Evolutionary conservation across 73 alveolate genomes (phyloP).

Genomic region (Paramecium primaurelia): DNA sequence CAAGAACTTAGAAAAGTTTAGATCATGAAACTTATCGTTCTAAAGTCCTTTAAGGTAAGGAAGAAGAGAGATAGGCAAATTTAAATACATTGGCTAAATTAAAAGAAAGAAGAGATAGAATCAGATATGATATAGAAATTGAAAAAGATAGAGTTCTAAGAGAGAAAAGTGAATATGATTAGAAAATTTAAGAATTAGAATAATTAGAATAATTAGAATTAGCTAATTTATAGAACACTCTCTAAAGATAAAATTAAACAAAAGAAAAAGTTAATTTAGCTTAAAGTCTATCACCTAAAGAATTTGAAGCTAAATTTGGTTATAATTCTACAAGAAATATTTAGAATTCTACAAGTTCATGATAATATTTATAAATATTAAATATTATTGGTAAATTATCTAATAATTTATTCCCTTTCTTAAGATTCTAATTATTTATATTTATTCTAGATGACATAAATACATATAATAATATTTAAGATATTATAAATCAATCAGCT

Average conservation of each 20-base stretch:
- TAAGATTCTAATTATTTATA: no score
- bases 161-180: neutral
- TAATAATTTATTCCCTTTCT: no score
- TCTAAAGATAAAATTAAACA: neutral
- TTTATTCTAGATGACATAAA: neutral
- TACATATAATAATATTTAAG: no score
- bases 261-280: neutral
- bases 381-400: neutral
- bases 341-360: neutral
- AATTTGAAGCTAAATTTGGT: neutral
- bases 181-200: neutral
- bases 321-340: neutral
- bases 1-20: neutral
- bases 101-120: neutral
- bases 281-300: neutral
- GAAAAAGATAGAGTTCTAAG: neutral
- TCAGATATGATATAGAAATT: neutral
- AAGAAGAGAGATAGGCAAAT: neutral
- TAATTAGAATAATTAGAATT: neutral
- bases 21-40: slow-evolving; percentile 29
- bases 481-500: neutral
- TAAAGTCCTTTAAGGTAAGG: neutral
- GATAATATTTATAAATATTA: neutral
- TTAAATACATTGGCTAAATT: neutral
- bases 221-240: neutral